Conservation (phyloP, 257 asterid genomes). For the Cruciata laevipes region DNA sequence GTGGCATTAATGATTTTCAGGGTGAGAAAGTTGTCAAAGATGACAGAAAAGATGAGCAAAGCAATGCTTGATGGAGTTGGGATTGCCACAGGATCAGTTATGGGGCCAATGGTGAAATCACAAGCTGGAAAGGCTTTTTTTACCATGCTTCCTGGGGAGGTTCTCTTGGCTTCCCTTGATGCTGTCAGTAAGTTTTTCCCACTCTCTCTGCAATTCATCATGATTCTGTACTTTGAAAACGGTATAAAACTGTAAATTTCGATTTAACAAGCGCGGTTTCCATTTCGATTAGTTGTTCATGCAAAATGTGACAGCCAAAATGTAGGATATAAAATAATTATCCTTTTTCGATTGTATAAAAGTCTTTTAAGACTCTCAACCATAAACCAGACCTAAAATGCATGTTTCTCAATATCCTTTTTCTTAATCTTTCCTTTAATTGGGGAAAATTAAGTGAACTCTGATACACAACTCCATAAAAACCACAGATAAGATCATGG, state of each 20-base stretch:
- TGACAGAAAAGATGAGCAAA: conserved; percentile 79
- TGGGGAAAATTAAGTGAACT: too few species aligned
- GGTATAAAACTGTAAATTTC: not conserved
- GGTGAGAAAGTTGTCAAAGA: conserved; percentile 59
- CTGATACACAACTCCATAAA: not conserved
- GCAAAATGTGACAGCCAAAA: too few species aligned
- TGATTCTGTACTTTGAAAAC: not conserved
- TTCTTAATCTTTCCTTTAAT: too few species aligned
- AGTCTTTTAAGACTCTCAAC: too few species aligned
- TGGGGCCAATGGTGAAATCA: conserved; percentile 57
- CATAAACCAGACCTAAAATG: too few species aligned
- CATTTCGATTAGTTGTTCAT: too few species aligned
- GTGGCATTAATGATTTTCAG: conserved; percentile 13
- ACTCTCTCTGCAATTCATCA: not conserved
- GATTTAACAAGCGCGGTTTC: too few species aligned
- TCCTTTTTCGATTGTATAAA: too few species aligned
- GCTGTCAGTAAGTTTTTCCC: conserved; percentile 52
- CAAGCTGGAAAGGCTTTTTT: conserved; percentile 57
- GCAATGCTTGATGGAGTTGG: conserved; percentile 68
- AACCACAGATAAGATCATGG: conserved; percentile 53
- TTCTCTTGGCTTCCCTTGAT: conserved; percentile 77
- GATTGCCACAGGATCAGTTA: conserved; percentile 52
- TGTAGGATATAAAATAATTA: too few species aligned
- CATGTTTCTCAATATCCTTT: too few species aligned
- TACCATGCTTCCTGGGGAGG: conserved; percentile 68